phyloP scores from a whole-genome alignment of 2,329 filamentous ascomycete genomes.

The Cladophialophora bantiana region DNA sequence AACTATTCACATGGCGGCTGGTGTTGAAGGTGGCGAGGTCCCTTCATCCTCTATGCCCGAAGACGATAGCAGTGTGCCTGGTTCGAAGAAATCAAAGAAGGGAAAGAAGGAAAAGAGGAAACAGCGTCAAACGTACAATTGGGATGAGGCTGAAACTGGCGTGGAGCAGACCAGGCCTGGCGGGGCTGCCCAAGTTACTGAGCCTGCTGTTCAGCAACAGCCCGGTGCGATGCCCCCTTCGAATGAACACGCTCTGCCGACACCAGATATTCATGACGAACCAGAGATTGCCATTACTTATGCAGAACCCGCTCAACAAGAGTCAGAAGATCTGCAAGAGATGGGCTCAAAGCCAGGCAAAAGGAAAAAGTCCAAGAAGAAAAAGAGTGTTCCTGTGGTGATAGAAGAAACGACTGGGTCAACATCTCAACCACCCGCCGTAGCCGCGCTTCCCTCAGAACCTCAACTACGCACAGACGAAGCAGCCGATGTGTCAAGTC shows the following conservation, averaged over 20 bases:
- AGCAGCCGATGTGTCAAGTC: not conserved
- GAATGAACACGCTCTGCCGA: not conserved
- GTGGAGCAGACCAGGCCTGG: not conserved
- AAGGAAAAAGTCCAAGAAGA: conserved; percentile 34
- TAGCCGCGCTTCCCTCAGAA: not conserved
- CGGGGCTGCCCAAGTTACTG: not conserved
- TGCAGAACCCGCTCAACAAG: conserved; percentile 8
- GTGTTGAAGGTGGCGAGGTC: not conserved
- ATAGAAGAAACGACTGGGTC: conserved; percentile 20
- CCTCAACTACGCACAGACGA: not conserved
- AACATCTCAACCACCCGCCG: not conserved
- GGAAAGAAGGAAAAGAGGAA: conserved; percentile 36
- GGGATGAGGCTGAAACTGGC: conserved; percentile 14
- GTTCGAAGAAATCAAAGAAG: conserved; percentile 18
- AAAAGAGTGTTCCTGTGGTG: conserved; percentile 14
- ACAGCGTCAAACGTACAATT: conserved; percentile 20
- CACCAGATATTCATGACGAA: not conserved
- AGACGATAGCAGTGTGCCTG: conserved; percentile 11
- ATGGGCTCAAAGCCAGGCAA: conserved; percentile 27
- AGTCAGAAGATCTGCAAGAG: conserved; percentile 19
- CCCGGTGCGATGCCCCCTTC: not conserved
- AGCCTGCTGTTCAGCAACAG: not conserved
- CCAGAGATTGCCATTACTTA: conserved; percentile 3
- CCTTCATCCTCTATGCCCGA: conserved; percentile 4
- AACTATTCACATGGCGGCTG: not conserved